Base-by-base conservation (phyloP, 2,329 filamentous ascomycete species). In the Chrysosporium keratinophilum region DNA sequence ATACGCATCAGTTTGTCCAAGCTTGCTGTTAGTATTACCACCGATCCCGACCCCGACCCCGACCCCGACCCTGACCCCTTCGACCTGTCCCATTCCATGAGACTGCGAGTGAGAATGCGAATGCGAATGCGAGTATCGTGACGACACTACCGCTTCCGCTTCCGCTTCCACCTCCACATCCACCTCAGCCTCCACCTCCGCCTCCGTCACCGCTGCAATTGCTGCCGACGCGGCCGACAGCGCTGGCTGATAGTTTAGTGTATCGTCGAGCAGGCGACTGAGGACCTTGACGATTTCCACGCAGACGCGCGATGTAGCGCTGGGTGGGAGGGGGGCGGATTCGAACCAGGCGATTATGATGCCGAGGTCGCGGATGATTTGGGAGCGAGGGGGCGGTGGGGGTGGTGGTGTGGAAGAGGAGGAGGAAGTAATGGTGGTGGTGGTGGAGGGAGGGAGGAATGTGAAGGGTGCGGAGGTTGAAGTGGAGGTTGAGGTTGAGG, bases 161-260 rank as follows among this genome's bases (percentile, higher is more conserved):
- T n/a, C n/a, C n/a, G n/a, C n/a, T n/a, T n/a, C n/a, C n/a, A n/a
- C n/a, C n/a, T n/a, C n/a, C n/a, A n/a, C 23, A 28, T 7, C 23
- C 23, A 28, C 23, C 23, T 4, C 23, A 28, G 23, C 23, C 23
- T 28, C 3, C 23, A 7, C 23, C 17, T 43, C n/a, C n/a, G 45
- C n/a, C n/a, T 41, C 15, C 20, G 47, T 6, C 43, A 31, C 11
- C 37, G 19, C 1, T n/a, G 4, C 33, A 40, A 14, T 31, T 45
- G 33, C 31, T 45, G 23, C 15, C 19, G 42, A 41, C 43, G 43
- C n/a, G 5, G 15, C 44, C 6, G 31, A 5, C 65, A 60, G 7
- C 73, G 72, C 56, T 66, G 67, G 34, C 48, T 66, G 56, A 34
- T 63, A 54, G 37, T 62, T 58, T 3, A 63, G 42, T 12, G 58